Evolutionary conservation across 1,284 basidiomycete genomes (phyloP).

Genomic region (Sanguinoderma infundibulare): DNA sequence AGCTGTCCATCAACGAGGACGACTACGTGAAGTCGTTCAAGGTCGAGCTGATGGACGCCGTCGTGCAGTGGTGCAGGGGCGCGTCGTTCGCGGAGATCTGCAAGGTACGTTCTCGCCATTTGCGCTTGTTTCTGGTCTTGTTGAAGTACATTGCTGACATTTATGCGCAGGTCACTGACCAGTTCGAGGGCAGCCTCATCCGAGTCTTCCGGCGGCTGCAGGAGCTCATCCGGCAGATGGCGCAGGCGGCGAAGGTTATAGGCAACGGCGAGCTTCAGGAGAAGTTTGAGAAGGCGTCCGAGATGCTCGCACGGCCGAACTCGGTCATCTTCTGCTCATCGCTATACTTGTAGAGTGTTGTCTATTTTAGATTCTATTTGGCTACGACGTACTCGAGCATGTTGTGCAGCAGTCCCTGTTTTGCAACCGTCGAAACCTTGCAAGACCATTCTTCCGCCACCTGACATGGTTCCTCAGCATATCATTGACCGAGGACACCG

Average conservation of each 20-base stretch:
- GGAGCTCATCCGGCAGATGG: conserved; percentile 96
- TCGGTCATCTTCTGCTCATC: conserved; percentile 95
- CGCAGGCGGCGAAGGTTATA: conserved; percentile 92
- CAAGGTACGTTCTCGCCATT: conserved; percentile 63
- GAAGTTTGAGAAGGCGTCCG: conserved; percentile 87
- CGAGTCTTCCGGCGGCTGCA: conserved; percentile 93
- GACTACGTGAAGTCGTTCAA: conserved; percentile 98
- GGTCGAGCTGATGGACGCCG: conserved; percentile 97
- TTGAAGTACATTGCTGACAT: background rate
- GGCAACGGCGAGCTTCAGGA: conserved; percentile 92
- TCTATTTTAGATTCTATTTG: background rate
- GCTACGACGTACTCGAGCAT: background rate
- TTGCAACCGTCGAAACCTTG: background rate
- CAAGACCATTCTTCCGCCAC: background rate
- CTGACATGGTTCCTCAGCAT: conserved; percentile 49
- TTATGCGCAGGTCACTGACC: conserved; percentile 79
- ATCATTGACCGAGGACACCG: conserved; percentile 71
- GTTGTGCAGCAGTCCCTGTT: background rate
- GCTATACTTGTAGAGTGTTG: conserved; percentile 61
- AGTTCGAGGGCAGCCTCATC: conserved; percentile 95
- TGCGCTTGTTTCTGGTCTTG: too few species aligned
- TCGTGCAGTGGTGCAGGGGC: conserved; percentile 96
- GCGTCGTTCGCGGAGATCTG: conserved; percentile 96
- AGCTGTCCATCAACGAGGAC: conserved; percentile 88
- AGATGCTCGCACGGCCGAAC: conserved; percentile 90